Percentiles rank a stretch among this genome's conserved stretches.
phyloP scores from a whole-genome alignment of 225 moss, liverwort and hornwort genomes.

The Marchantia polymorpha region DNA sequence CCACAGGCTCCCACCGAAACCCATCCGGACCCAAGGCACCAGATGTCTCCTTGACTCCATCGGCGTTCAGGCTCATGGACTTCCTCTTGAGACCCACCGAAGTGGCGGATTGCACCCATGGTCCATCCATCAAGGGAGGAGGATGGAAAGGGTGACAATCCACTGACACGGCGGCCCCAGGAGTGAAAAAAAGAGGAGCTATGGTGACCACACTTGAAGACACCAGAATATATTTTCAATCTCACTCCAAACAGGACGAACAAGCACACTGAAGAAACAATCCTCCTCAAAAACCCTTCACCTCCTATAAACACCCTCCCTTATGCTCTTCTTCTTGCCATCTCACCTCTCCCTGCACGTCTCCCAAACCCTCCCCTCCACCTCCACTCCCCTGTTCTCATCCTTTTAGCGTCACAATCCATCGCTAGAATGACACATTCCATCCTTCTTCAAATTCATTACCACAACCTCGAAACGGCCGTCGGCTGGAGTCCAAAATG shows the following conservation, averaged over 20 bases:
- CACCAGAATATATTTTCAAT: neutral
- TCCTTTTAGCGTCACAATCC: constrained; percentile 17
- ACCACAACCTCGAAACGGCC: constrained; percentile 16
- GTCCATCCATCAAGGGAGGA: constrained; percentile 52
- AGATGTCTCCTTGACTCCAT: constrained; percentile 44
- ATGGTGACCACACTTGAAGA: constrained; percentile 41
- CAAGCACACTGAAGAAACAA: neutral
- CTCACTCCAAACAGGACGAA: constrained; percentile 6
- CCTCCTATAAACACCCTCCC: neutral
- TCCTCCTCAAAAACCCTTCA: neutral
- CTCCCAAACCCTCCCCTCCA: constrained; percentile 19
- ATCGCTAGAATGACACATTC: constrained; percentile 1
- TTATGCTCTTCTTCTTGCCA: constrained; percentile 19
- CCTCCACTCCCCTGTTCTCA: constrained; percentile 26
- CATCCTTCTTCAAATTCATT: constrained; percentile 20
- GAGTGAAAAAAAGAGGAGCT: constrained; percentile 48
- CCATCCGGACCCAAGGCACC: constrained; percentile 29
- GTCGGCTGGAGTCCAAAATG: neutral
- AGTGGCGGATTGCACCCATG: constrained; percentile 51
- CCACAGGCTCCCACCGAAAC: constrained; percentile 45
- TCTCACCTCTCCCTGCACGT: constrained; percentile 11
- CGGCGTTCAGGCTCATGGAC: constrained; percentile 97
- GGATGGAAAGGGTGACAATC: constrained; percentile 52
- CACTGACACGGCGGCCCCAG: constrained; percentile 52
- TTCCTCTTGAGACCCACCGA: constrained; percentile 76